Conservation (phyloP, 2,329 filamentous ascomycete species). For the Pseudonectria buxi region DNA sequence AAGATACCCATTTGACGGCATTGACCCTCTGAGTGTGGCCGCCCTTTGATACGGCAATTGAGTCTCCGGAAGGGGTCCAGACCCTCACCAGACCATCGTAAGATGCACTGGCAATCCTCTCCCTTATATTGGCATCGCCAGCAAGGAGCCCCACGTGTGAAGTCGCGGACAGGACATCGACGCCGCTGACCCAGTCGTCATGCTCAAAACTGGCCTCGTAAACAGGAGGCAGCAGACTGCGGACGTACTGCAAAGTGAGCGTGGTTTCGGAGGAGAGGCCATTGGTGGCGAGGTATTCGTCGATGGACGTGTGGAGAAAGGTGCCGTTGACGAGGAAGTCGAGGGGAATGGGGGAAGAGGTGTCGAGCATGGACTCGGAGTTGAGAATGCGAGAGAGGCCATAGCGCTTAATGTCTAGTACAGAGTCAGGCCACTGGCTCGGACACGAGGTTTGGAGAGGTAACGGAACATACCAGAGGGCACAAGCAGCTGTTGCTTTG, state of each 20-base stretch:
- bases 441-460: conserved; percentile 5
- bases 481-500: conserved; percentile 55
- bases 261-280: conserved; percentile 86
- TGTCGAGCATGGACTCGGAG: conserved; percentile 64
- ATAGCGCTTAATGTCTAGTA: conserved; percentile 59
- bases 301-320: conserved; percentile 81
- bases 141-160: conserved; percentile 51
- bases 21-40: conserved; percentile 75
- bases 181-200: conserved; percentile 89
- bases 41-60: conserved; percentile 71
- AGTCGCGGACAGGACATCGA: conserved; percentile 70
- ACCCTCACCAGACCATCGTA: conserved; percentile 85
- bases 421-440: conserved; percentile 1
- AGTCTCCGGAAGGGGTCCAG: conserved; percentile 83
- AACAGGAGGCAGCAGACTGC: conserved; percentile 79
- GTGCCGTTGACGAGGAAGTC: conserved; percentile 95
- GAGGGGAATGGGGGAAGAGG: conserved; percentile 63
- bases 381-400: conserved; percentile 64
- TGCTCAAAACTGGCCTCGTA: conserved; percentile 93
- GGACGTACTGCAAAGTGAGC: conserved; percentile 85
- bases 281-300: conserved; percentile 80
- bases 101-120: conserved; percentile 77
- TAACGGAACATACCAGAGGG: conserved; percentile 42
- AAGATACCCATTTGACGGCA: conserved; percentile 74
- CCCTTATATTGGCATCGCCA: conserved; percentile 20